phyloP scores from a whole-genome alignment of 345 rosid species.

The Excoecaria agallocha region DNA sequence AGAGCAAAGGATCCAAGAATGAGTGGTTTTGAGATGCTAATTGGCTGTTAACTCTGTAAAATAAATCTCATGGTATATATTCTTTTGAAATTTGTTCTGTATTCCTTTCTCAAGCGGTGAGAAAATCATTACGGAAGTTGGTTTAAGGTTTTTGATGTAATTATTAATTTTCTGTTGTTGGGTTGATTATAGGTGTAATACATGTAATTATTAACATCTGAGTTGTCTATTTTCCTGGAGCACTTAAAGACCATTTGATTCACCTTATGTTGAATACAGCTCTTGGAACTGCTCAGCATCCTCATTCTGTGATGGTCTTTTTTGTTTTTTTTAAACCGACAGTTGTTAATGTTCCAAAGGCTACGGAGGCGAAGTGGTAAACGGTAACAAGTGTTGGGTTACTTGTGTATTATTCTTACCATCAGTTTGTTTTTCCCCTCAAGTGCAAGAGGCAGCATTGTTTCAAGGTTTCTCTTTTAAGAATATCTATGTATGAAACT shows the following conservation, averaged over 20 bases:
- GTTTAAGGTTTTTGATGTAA: conserved; percentile 13
- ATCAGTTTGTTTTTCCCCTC: no score
- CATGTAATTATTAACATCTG: conserved; percentile 11
- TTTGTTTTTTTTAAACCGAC: no score
- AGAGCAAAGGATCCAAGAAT: conserved; percentile 25
- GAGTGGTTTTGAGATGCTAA: conserved; percentile 35
- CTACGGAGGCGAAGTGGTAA: no score
- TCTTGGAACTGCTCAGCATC: background rate
- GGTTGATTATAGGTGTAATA: conserved; percentile 14
- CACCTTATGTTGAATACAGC: background rate
- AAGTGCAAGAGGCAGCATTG: no score
- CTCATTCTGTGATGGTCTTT: background rate
- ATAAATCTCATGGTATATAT: conserved; percentile 36
- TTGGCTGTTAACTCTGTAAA: conserved; percentile 35
- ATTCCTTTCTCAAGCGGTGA: conserved; percentile 10
- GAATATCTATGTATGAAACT: no score
- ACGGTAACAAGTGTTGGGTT: no score
- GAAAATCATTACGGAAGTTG: conserved; percentile 1
- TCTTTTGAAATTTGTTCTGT: conserved; percentile 30
- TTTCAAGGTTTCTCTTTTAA: no score
- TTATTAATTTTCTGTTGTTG: conserved; percentile 10
- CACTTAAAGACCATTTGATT: background rate
- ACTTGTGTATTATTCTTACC: no score
- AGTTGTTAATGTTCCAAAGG: no score
- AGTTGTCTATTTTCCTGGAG: background rate